A percentile compares a stretch with the other conserved stretches of the same genome.
Conservation (phyloP, 768 basidiomycete species). For the Psilocybe azurescens region DNA sequence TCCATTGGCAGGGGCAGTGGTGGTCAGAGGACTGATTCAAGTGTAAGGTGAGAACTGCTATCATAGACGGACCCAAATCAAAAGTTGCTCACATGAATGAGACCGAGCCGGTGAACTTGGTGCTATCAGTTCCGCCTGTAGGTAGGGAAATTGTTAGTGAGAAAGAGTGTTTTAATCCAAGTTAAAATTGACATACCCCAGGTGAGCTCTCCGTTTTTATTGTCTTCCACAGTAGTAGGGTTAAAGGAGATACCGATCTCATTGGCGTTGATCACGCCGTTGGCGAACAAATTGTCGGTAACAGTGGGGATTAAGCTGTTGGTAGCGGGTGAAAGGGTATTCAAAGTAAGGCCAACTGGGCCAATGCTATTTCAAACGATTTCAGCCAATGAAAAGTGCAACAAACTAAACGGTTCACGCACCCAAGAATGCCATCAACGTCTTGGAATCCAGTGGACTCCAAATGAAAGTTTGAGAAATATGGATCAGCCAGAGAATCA, state of each 20-base stretch:
- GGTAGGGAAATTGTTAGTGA: constrained; percentile 30
- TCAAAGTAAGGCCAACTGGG: constrained; percentile 58
- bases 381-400: constrained; percentile 2
- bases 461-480: constrained; percentile 9
- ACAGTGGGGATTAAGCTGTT: constrained; percentile 53
- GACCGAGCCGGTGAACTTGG: constrained; percentile 48
- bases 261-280: constrained; percentile 43
- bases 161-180: constrained; percentile 11
- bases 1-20: constrained; percentile 46
- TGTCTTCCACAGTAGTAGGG: constrained; percentile 43
- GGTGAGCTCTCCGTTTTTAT: constrained; percentile 56
- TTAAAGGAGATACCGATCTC: constrained; percentile 57
- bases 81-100: constrained; percentile 40
- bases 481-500: background rate
- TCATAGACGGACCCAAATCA: no score
- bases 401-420: constrained; percentile 15
- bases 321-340: constrained; percentile 36
- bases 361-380: constrained; percentile 51
- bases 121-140: constrained; percentile 55
- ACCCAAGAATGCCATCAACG: constrained; percentile 73
- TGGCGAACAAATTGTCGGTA: constrained; percentile 54
- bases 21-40: constrained; percentile 51
- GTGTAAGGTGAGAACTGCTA: background rate
- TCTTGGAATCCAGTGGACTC: constrained; percentile 47
- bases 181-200: constrained; percentile 43